These are phyloP conservation scores for Capsicum pubescens DNA, from an alignment of 257 asterid species.

Conservation along the genomic window DNA sequence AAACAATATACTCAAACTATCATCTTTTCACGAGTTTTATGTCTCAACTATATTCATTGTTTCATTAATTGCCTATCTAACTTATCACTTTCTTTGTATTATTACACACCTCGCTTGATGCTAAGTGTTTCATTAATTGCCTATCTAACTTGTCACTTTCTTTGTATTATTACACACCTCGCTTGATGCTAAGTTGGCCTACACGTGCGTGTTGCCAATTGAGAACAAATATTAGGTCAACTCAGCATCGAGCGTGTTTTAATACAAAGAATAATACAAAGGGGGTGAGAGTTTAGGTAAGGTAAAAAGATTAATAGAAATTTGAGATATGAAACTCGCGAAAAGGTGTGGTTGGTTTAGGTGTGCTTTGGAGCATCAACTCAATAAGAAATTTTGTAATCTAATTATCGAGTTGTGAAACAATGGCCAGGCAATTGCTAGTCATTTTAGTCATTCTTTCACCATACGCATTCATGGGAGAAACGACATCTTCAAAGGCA, in stretches of 20 bases:
- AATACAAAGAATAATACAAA: background rate
- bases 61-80: background rate
- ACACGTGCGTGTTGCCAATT: background rate
- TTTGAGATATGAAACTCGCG: background rate
- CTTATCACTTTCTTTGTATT: background rate
- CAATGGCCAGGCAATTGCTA: constrained; percentile 37
- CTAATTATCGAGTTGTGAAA: constrained; percentile 26
- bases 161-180: background rate
- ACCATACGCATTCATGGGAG: constrained; percentile 20
- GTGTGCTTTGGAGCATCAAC: background rate
- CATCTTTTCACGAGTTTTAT: background rate
- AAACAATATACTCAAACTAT: background rate
- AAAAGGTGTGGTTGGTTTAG: background rate
- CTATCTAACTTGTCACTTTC: background rate
- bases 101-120: background rate
- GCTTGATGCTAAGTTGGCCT: background rate
- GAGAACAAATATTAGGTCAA: background rate
- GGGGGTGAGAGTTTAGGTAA: background rate
- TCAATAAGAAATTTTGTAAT: background rate
- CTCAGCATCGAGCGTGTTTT: background rate
- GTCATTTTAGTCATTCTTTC: constrained; percentile 38
- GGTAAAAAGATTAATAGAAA: background rate
- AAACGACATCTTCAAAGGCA: background rate
- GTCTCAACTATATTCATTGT: background rate
- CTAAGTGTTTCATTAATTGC: background rate